Percentiles rank a stretch among this genome's conserved stretches.
Conservation (phyloP, 2,329 filamentous ascomycete species). For the Ascochyta lentis region DNA sequence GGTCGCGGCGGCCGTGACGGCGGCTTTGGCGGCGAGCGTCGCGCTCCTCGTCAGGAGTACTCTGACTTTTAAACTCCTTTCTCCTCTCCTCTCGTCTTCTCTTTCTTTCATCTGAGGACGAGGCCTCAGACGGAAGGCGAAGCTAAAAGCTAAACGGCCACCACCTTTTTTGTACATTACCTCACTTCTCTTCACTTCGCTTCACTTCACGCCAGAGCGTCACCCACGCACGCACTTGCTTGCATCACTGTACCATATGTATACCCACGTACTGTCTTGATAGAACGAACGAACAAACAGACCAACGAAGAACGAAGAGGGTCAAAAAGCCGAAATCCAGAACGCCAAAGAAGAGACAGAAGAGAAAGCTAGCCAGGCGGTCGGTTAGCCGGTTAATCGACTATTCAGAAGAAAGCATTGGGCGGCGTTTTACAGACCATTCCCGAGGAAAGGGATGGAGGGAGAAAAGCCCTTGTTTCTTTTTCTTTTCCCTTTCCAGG, state of each 20-base stretch:
- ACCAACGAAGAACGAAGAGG: too few species aligned
- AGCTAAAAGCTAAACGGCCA: neutral
- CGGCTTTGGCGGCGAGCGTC: constrained; percentile 17
- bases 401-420: constrained; percentile 2
- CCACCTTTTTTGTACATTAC: constrained; percentile 12
- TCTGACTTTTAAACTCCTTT: constrained; percentile 3
- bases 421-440: constrained; percentile 11
- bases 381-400: too few species aligned
- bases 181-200: neutral
- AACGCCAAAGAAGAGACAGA: too few species aligned
- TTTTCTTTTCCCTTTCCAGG: too few species aligned
- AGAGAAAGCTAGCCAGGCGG: too few species aligned
- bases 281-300: neutral
- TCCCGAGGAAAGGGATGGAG: too few species aligned
- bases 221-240: neutral
- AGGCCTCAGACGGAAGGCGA: too few species aligned
- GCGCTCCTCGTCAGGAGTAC: constrained; percentile 18
- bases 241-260: constrained; percentile 26
- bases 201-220: neutral
- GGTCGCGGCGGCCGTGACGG: constrained; percentile 12
- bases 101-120: too few species aligned
- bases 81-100: too few species aligned
- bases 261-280: constrained; percentile 25
- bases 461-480: too few species aligned
- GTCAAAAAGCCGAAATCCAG: too few species aligned